Base-by-base conservation (phyloP, 2,329 filamentous ascomycete species). In the Colletotrichum ledebouriae region DNA sequence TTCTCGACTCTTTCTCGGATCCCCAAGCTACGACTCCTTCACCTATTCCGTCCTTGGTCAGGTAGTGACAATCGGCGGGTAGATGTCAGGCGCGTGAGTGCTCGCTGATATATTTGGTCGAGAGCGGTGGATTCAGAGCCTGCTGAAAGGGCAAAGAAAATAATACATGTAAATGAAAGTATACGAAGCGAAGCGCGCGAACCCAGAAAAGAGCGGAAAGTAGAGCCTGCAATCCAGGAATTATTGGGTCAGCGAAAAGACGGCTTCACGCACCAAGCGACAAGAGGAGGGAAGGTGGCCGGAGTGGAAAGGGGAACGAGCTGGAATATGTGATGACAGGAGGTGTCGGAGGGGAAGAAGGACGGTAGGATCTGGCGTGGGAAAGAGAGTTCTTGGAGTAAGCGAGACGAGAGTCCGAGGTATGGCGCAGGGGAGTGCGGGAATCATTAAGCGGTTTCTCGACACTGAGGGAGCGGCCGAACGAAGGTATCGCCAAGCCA, bases 121-220 rank as follows among this genome's bases (percentile, higher is more conserved):
- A 53, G 22, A 20, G 57, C 10, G 29, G 61, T 70, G 29, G 64
- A 81, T 85, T 86, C 85, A 86, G 84, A 85, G 79, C 84, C 84
- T 82, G 84, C 84, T 86, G 84, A 86, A 86, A 73, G 74, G 73
- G 73, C 74, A 73, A 74, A 72, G 69, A 67, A 71, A 67, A 56
- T 57, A 69, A 73, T 73, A 73, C 76, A 78, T 79, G 67, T 72
- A 77, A 75, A 72, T 62, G 73, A 76, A 67, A 70, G 72, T 73
- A 64, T 68, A 74, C 71, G 73, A 76, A 74, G 59, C 58, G 65
- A 73, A 76, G 37, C 34, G 62, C 73, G 72, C 42, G 42, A 57
- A 66, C 20, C 49, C 67, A 70, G 62, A 72, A 76, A 76, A 72
- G 74, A 77, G 73, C 71, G 76, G 65, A 75, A 70, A 67, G 75